Base-by-base conservation (phyloP, 1,284 basidiomycete genomes). In the Leccinum griseonigrum region DNA sequence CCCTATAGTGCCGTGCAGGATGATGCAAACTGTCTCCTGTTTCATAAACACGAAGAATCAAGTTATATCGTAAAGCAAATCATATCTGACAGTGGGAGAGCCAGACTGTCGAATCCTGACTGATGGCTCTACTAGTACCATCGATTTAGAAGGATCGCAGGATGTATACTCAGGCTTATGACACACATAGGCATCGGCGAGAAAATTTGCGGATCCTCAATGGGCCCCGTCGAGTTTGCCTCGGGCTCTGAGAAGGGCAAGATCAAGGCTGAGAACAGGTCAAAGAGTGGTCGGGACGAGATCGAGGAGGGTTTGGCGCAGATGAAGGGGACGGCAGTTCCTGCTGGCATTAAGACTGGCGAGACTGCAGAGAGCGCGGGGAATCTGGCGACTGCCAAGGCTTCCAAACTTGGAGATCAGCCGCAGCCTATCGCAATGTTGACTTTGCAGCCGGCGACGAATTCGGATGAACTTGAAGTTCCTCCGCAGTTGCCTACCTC, bases 161-260 rank as follows among this genome's bases (percentile, higher is more conserved):
- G 18, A 16, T 18, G 29, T 40, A 29, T 8, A 62, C 22, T 22
- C 22, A 22, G 22, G 22, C 22, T 22, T 22, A 22, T 14, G 60
- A 18, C 22, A 22, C 22, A 22, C 22, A 22, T 56, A 74, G 74
- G 74, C 2, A 14, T 76, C 0, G 71, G 74, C 18, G 74, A 75
- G 32, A 66, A 64, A 31, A 57, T 75, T 11, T 71, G 74, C 18
- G 74, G 75, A 1, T 67, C 75, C 0, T 60, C 69, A 22, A 58
- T 76, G 58, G 66, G 73, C 7, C 64, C 71, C 4, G 60, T 71
- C 10, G 74, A 75, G 43, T 63, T 65, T 0, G 36, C 61, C 11
- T 57, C 69, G 2, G 65, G 63, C 22, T 57, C 65, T 0, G 56
- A 54, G 2, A 56, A 63, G 40, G 56, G 54, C 1, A 66, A 62